These are phyloP conservation scores for Lactarius tabidus DNA, from an alignment of 768 basidiomycete species.

Conservation along the genomic window DNA sequence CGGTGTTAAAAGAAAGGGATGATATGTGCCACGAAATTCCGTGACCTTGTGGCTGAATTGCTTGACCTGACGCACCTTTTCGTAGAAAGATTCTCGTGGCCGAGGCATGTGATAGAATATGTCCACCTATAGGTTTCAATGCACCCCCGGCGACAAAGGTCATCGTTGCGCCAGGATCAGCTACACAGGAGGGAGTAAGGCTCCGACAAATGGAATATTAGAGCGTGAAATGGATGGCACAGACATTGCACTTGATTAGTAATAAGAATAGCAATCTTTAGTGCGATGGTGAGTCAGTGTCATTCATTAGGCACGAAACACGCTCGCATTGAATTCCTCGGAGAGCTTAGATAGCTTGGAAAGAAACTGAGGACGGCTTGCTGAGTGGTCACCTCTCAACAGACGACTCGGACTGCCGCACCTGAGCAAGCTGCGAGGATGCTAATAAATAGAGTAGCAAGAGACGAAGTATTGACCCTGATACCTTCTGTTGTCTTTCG, in stretches of 20 bases:
- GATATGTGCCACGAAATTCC: neutral
- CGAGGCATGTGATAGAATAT: constrained; percentile 85
- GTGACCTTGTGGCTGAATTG: neutral
- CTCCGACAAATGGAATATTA: neutral
- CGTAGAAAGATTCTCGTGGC: constrained; percentile 81
- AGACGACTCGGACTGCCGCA: constrained; percentile 31
- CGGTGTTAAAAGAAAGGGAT: neutral
- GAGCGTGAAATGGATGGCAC: constrained; percentile 21
- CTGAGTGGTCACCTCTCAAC: neutral
- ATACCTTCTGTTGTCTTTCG: constrained; percentile 87
- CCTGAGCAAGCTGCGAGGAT: constrained; percentile 70
- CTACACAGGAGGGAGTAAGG: constrained; percentile 28
- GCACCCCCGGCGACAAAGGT: constrained; percentile 93
- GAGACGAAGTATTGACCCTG: neutral
- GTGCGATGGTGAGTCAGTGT: constrained; percentile 18
- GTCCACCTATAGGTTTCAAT: constrained; percentile 87
- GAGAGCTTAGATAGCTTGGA: constrained; percentile 87
- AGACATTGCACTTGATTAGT: constrained; percentile 92
- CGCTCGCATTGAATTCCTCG: constrained; percentile 81
- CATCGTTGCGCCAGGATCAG: constrained; percentile 93
- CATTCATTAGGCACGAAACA: constrained; percentile 5
- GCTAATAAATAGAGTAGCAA: constrained; percentile 18
- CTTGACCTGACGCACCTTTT: constrained; percentile 51
- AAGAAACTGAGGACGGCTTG: constrained; percentile 58
- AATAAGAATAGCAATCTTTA: constrained; percentile 75